Evolutionary conservation across 2,329 filamentous ascomycete genomes (phyloP).

Genomic region (Furcasterigmium furcatum): DNA sequence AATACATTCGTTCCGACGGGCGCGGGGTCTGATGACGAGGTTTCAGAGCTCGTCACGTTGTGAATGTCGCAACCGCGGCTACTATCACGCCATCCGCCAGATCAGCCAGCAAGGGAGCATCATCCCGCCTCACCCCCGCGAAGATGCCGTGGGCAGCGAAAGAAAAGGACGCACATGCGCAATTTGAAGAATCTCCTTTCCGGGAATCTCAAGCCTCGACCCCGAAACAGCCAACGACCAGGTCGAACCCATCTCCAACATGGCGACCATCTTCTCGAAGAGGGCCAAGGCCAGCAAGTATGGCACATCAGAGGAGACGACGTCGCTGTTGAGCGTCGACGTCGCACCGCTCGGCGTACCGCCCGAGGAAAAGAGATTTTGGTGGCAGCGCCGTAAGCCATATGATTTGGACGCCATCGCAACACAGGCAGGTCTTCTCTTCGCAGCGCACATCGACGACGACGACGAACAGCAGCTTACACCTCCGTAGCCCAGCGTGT

Average conservation of each 20-base stretch:
- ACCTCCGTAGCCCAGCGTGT: conserved; percentile 37
- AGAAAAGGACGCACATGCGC: not conserved
- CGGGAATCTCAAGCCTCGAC: too few relatives aligned
- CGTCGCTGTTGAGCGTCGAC: conserved; percentile 14
- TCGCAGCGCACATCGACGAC: too few relatives aligned
- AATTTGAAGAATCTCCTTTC: not conserved
- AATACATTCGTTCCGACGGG: too few relatives aligned
- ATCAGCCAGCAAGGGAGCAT: not conserved
- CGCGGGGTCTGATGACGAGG: not conserved
- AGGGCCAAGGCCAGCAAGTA: conserved; percentile 1
- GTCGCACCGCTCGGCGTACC: conserved; percentile 19
- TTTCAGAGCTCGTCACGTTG: not conserved
- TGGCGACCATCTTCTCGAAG: conserved; percentile 12
- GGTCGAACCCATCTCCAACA: not conserved
- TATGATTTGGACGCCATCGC: conserved; percentile 27
- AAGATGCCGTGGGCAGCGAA: too few relatives aligned
- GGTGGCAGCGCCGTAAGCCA: conserved; percentile 24
- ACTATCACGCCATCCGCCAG: not conserved
- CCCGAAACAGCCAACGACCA: not conserved
- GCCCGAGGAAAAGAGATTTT: conserved; percentile 22
- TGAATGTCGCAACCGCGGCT: not conserved
- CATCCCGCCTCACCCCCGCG: not conserved
- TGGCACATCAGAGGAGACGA: conserved; percentile 4
- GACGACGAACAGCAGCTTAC: too few relatives aligned
- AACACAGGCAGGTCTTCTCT: conserved; percentile 16